Conservation (phyloP, 805 yeast genomes). For the Tetrapisispora pingtungensis region DNA sequence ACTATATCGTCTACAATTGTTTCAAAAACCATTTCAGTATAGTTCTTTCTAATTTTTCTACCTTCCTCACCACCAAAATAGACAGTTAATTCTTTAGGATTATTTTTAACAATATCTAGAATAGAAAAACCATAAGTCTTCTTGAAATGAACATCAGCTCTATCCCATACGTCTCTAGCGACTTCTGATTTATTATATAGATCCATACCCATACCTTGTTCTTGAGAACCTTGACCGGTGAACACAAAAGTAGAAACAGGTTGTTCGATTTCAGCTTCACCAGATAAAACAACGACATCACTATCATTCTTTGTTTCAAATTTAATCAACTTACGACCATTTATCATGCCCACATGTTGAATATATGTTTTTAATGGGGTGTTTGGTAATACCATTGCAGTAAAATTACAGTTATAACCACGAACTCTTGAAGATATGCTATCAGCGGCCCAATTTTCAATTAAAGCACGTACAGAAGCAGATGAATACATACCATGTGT, state of each 20-base stretch:
- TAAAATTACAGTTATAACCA: constrained; percentile 83
- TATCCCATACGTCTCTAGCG: constrained; percentile 94
- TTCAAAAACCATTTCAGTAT: constrained; percentile 95
- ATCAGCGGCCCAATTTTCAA: constrained; percentile 98
- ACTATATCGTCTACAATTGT: constrained; percentile 78
- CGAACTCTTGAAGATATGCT: constrained; percentile 92
- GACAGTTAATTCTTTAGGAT: constrained; percentile 90
- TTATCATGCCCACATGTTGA: constrained; percentile 97
- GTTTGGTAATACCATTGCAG: constrained; percentile 96
- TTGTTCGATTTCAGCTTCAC: constrained; percentile 98
- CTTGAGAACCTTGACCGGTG: constrained; percentile 99
- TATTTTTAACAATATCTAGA: constrained; percentile 86
- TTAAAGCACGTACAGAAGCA: constrained; percentile 88
- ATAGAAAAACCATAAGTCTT: constrained; percentile 95
- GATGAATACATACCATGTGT: constrained; percentile 99
- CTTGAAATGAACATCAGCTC: constrained; percentile 89
- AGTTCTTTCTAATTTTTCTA: constrained; percentile 86
- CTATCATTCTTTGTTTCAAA: constrained; percentile 80
- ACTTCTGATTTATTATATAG: constrained; percentile 82
- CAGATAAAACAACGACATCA: constrained; percentile 72
- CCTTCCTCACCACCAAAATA: constrained; percentile 98
- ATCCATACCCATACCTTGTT: constrained; percentile 99
- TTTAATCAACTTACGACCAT: constrained; percentile 94
- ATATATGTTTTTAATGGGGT: constrained; percentile 77
- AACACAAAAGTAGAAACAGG: constrained; percentile 94